Base-by-base conservation (phyloP, 2,329 filamentous ascomycete species). In the Diaporthe australafricana region DNA sequence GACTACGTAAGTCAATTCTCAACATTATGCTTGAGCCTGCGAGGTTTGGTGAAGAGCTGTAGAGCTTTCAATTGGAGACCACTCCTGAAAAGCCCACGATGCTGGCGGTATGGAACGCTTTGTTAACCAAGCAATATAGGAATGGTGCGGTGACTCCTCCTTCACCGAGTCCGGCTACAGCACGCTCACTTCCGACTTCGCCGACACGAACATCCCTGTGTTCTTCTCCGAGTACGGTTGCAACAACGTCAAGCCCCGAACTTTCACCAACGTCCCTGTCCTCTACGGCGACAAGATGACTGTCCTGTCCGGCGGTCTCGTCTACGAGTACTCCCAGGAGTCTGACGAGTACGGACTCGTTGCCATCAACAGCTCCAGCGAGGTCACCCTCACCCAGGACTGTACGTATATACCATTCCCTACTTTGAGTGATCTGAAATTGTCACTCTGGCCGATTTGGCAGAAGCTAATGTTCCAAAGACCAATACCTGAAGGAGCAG, bases 171-270 rank as follows among this genome's bases (percentile, higher is more conserved):
- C 72, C 20, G 72, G 72, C 16, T 73, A 73, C 70, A 55, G 20
- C 55, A 62, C 42, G 14, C 80, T 90, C 70, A 88, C 91, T 50
- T 80, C 84, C 7, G 87, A 90, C 78, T 93, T 94, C 84, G 80
- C 86, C 77, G 85, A 86, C 73, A 88, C 88, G 35, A 88, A 90
- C 40, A 87, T 94, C 45, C 92, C 92, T 27, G 87, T 94, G 76
- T 94, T 94, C 86, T 94, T 94, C 85, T 93, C 90, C 74, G 93
- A 95, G 78, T 91, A 88, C 77, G 93, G 93, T 72, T 94, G 92
- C 87, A 94, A 94, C 83, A 84, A 87, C 63, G 88, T 90, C 22
- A 80, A 82, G 50, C 90, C 91, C 17, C 91, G 93, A 75, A 83
- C 89, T 74, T 95, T 94, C 83, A 91, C 92, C 76, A 93, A 95